A percentile compares a stretch with the other conserved stretches of the same genome.
These are phyloP conservation scores for Leishmania arabica DNA, from an alignment of 208 protist species.

Conservation along the genomic window DNA sequence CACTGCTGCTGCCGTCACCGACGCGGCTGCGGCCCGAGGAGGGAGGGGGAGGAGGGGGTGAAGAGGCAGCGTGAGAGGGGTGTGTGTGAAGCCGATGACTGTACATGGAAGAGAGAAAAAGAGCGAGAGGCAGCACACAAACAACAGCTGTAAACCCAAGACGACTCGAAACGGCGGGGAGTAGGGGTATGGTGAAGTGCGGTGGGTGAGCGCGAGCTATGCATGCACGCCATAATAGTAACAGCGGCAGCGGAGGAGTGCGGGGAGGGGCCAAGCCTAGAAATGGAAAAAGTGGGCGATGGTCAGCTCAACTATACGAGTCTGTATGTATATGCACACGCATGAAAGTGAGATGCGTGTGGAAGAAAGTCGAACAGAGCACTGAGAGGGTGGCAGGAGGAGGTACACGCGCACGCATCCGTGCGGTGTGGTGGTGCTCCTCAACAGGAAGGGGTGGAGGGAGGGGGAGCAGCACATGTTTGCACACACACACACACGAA, in stretches of 20 bases:
- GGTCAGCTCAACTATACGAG: background rate
- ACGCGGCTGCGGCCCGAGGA: background rate
- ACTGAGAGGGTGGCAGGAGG: background rate
- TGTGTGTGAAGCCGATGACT: background rate
- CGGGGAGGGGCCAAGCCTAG: background rate
- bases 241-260: background rate
- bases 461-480: background rate
- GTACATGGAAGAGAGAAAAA: constrained; percentile 10
- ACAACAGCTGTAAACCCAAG: background rate
- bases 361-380: background rate
- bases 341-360: background rate
- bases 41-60: background rate
- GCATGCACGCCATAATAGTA: background rate
- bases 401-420: background rate
- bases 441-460: background rate
- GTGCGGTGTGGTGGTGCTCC: background rate
- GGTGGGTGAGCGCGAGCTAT: background rate
- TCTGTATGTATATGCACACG: background rate
- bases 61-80: background rate
- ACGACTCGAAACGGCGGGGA: background rate
- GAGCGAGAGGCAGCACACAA: background rate
- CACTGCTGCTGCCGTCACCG: background rate
- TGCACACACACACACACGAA: background rate
- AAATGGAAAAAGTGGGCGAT: background rate
- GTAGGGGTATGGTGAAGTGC: background rate